These are phyloP conservation scores for Dictyostelium firmibasis DNA, from an alignment of 78 protist genomes.

Conservation along the genomic window DNA sequence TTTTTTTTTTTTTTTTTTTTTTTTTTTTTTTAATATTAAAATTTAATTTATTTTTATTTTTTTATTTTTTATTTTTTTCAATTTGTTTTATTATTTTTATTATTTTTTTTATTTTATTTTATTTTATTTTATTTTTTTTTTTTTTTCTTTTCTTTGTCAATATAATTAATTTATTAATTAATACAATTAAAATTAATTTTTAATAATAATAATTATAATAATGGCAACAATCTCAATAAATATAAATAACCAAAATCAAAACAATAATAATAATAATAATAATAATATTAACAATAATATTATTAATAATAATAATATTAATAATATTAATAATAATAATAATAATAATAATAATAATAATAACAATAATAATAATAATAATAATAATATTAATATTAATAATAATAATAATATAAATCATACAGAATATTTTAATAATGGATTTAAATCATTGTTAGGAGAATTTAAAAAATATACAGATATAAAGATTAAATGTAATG, in stretches of 20 bases:
- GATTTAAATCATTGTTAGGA: slow-evolving; percentile 34
- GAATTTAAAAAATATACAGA: slow-evolving; percentile 57
- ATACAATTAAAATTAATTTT: too few species aligned
- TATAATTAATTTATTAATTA: too few species aligned
- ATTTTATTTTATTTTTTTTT: too few species aligned
- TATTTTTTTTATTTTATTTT: too few species aligned
- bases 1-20: too few species aligned
- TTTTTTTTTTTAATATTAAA: too few species aligned
- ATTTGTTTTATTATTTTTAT: too few species aligned
- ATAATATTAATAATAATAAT: neutral
- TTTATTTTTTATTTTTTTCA: too few species aligned
- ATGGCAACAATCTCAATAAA: neutral
- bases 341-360: neutral
- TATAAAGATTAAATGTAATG: slow-evolving; percentile 45
- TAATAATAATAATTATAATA: too few species aligned
- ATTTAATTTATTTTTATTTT: too few species aligned
- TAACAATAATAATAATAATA: neutral
- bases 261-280: neutral
- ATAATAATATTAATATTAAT: neutral
- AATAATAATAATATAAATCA: neutral
- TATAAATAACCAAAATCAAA: too few species aligned
- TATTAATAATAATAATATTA: neutral
- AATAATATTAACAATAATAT: neutral
- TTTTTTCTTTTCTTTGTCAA: neutral
- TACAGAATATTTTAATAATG: slow-evolving; percentile 53